Evolutionary conservation across 805 yeast species (phyloP).

Genomic region (Peterozyma xylosa): DNA sequence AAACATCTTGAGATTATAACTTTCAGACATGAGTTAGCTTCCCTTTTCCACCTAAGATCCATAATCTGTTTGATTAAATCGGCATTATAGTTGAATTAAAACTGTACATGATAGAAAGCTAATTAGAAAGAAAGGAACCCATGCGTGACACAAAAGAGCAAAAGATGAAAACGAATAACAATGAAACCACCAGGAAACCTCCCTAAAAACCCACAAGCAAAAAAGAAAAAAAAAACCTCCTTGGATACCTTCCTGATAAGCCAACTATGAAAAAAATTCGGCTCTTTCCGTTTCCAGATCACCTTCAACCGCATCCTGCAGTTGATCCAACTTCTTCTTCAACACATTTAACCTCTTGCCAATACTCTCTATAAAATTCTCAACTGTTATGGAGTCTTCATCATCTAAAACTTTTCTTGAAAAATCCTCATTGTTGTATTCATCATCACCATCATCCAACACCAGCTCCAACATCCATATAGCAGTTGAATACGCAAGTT

Average conservation of each 20-base stretch:
- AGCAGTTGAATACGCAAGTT: slow-evolving; percentile 81
- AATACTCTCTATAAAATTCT: slow-evolving; percentile 75
- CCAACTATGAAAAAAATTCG: background rate
- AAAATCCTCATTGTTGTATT: slow-evolving; percentile 20
- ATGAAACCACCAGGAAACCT: background rate
- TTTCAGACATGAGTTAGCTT: no score
- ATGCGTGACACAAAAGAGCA: no score
- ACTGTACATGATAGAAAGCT: no score
- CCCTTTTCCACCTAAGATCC: no score
- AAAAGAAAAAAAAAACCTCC: background rate
- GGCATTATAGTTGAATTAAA: no score
- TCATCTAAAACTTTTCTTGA: slow-evolving; percentile 46
- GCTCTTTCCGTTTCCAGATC: background rate
- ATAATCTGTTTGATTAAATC: no score
- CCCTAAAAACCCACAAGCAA: background rate
- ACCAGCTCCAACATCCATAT: slow-evolving; percentile 94
- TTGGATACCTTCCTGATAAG: background rate
- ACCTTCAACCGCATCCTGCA: background rate
- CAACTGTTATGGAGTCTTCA: slow-evolving; percentile 70
- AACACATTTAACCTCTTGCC: slow-evolving; percentile 72
- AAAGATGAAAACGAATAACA: background rate
- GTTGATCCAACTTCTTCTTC: slow-evolving; percentile 44
- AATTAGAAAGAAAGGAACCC: no score
- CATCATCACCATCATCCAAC: slow-evolving; percentile 38
- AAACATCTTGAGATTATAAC: no score